Conservation (phyloP, 768 basidiomycete genomes). For the Naganishia onofrii region DNA sequence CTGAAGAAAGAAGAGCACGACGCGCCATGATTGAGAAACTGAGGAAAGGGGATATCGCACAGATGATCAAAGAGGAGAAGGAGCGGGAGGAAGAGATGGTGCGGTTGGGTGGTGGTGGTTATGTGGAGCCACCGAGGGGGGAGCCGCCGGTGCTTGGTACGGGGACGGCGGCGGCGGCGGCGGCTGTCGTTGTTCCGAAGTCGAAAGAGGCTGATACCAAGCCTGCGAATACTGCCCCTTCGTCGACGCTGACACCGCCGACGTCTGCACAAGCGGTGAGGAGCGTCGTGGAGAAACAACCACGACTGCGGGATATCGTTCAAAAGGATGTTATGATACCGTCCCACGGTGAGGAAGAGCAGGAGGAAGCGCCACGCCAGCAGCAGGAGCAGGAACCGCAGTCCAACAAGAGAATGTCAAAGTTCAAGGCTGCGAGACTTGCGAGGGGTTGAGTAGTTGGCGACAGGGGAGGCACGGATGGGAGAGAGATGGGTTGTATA, state of each 20-base stretch:
- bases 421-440: constrained; percentile 30
- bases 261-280: background rate
- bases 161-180: too few relatives aligned
- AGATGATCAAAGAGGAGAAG: constrained; percentile 28
- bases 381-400: too few relatives aligned
- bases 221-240: background rate
- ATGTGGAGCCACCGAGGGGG: constrained; percentile 12
- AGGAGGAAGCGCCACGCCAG: constrained; percentile 3
- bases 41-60: constrained; percentile 18
- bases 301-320: too few relatives aligned
- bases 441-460: background rate
- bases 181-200: background rate
- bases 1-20: constrained; percentile 10
- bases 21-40: constrained; percentile 17
- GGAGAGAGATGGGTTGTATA: background rate
- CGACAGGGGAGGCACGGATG: background rate
- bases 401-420: constrained; percentile 26
- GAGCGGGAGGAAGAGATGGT: constrained; percentile 17
- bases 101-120: constrained; percentile 3
- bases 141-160: constrained; percentile 13
- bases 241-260: background rate
- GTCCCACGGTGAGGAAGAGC: background rate
- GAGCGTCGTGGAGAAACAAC: constrained; percentile 1
- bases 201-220: background rate
- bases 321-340: background rate